These are phyloP conservation scores for Leishmania braziliensis DNA, from an alignment of 208 protist genomes.

Conservation along the genomic window DNA sequence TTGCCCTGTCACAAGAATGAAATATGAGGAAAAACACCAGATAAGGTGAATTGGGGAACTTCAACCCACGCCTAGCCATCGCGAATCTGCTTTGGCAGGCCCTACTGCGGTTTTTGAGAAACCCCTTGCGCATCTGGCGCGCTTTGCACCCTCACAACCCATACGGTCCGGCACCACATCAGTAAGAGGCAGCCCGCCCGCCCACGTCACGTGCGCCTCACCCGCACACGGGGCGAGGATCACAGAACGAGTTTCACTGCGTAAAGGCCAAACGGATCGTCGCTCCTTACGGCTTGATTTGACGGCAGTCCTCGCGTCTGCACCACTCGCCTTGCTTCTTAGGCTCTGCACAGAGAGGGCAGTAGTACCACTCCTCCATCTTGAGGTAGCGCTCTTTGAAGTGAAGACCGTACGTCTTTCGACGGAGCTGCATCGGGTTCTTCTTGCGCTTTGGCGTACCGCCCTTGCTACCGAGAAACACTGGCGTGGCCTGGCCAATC, in stretches of 20 bases:
- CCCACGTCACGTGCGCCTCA: background rate
- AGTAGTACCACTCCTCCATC: constrained; percentile 93
- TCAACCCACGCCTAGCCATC: background rate
- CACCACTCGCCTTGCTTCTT: constrained; percentile 92
- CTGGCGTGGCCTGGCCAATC: constrained; percentile 62
- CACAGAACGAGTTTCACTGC: background rate
- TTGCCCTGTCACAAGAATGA: background rate
- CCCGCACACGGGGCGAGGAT: background rate
- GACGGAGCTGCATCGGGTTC: constrained; percentile 83
- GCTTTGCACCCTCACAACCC: background rate
- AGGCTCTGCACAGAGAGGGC: constrained; percentile 90
- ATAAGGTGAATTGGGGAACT: background rate
- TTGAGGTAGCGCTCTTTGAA: constrained; percentile 92
- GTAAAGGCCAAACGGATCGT: background rate
- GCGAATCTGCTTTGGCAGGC: background rate
- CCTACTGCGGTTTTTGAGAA: background rate
- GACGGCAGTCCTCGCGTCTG: constrained; percentile 86
- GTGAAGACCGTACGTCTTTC: constrained; percentile 88
- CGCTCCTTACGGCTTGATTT: constrained; percentile 84
- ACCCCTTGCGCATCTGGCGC: background rate
- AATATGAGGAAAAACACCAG: background rate
- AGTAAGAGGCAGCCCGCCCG: background rate
- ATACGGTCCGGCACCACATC: background rate
- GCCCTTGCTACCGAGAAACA: constrained; percentile 85
- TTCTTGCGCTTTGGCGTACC: constrained; percentile 92